Conservation (phyloP, 192 early-diverging fungal genomes). For the Martensiomyces pterosporus region DNA sequence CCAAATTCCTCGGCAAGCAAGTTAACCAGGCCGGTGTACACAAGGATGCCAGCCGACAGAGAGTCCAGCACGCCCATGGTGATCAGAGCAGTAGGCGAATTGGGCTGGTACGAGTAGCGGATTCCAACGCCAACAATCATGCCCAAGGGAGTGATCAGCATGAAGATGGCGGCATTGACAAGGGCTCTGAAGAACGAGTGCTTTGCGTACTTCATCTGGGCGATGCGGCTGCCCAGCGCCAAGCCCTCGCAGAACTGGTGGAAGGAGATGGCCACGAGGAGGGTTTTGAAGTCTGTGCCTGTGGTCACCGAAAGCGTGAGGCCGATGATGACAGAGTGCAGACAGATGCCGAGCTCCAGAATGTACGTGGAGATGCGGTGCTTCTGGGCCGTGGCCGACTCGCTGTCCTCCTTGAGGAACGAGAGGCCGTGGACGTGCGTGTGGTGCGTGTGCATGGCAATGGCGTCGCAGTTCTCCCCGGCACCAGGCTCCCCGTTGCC, state of each 20-base stretch:
- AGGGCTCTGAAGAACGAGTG: conserved; percentile 27
- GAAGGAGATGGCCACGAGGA: conserved; percentile 66
- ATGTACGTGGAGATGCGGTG: conserved; percentile 59
- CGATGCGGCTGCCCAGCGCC: conserved; percentile 69
- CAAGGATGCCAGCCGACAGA: conserved; percentile 74
- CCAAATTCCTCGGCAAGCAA: conserved; percentile 68
- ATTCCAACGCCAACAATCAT: conserved; percentile 76
- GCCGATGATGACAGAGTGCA: conserved; percentile 77
- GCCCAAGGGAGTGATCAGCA: conserved; percentile 76
- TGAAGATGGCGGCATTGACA: conserved; percentile 53
- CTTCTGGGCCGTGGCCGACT: conserved; percentile 1
- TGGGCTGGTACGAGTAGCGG: conserved; percentile 57
- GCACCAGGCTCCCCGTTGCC: not conserved
- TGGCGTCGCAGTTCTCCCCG: conserved; percentile 30
- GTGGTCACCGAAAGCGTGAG: conserved; percentile 58
- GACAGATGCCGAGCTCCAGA: conserved; percentile 70
- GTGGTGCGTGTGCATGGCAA: conserved; percentile 48
- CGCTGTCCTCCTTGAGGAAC: conserved; percentile 8
- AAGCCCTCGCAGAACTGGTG: conserved; percentile 78
- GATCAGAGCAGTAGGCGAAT: conserved; percentile 58
- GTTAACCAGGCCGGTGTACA: conserved; percentile 73
- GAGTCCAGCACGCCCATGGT: conserved; percentile 69
- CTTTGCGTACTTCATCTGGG: conserved; percentile 44
- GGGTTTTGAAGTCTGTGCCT: conserved; percentile 52
- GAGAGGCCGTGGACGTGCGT: conserved; percentile 46